Conservation (phyloP, 2,329 filamentous ascomycete genomes). For the Aspergillus pseudoviridinutans region DNA sequence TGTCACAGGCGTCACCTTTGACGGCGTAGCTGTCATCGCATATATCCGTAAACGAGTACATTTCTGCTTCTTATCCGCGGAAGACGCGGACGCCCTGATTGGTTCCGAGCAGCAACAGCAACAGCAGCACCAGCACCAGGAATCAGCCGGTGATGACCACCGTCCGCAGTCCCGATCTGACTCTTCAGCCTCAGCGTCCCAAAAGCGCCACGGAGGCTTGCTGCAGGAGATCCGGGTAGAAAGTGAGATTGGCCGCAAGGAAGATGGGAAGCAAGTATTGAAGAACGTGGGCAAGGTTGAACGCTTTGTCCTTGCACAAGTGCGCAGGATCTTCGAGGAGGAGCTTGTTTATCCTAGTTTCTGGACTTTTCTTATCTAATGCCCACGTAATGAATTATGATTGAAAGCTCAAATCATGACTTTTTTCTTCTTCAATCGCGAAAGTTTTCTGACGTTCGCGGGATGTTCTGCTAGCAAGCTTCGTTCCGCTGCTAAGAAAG, state of each 20-base stretch:
- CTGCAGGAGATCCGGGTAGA: constrained; percentile 93
- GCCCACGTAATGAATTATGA: not conserved
- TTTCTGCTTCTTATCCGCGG: constrained; percentile 90
- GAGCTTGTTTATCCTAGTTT: constrained; percentile 98
- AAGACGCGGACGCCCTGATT: constrained; percentile 77
- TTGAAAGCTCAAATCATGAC: not conserved
- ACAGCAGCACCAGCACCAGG: too few species aligned
- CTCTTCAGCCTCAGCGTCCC: constrained; percentile 12
- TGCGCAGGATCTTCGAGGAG: constrained; percentile 94
- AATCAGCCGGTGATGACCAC: constrained; percentile 27
- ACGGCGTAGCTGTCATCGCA: constrained; percentile 87
- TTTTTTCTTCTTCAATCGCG: too few species aligned
- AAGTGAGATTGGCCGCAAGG: constrained; percentile 92
- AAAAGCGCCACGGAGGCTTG: constrained; percentile 63
- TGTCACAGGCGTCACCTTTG: constrained; percentile 91
- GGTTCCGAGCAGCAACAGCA: constrained; percentile 45
- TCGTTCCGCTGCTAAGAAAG: not conserved
- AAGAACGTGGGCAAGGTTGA: constrained; percentile 99
- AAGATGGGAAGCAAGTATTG: constrained; percentile 86
- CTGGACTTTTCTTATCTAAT: constrained; percentile 89
- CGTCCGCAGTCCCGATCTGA: constrained; percentile 29
- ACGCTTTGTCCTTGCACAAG: constrained; percentile 93
- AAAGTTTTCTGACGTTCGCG: too few species aligned
- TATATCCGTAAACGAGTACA: constrained; percentile 85
- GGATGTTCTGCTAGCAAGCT: not conserved